Percentiles rank a stretch among this genome's conserved stretches.
phyloP scores from a whole-genome alignment of 805 yeast genomes.

The Isabelozyma gotoi region DNA sequence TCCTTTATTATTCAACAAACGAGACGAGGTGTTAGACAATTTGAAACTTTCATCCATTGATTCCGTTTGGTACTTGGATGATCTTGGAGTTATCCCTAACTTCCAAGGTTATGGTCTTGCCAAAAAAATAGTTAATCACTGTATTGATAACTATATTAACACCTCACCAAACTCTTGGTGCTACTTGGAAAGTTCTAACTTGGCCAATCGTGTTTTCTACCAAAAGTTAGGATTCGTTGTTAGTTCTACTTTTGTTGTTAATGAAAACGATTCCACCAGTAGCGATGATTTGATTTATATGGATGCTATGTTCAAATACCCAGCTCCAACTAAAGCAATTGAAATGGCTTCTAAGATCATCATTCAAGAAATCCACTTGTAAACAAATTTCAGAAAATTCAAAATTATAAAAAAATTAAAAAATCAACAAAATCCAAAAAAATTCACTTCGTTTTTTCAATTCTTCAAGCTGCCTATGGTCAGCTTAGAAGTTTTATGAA shows the following conservation, averaged over 20 bases:
- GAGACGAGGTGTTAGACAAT: slow-evolving; percentile 43
- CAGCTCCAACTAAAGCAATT: slow-evolving; percentile 4
- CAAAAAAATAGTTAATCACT: slow-evolving; percentile 49
- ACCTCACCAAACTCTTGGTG: slow-evolving; percentile 23
- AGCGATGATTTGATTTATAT: slow-evolving; percentile 13
- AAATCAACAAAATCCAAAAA: slow-evolving; percentile 5
- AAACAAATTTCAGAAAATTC: not conserved
- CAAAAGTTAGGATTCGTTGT: slow-evolving; percentile 50
- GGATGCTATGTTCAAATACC: slow-evolving; percentile 20
- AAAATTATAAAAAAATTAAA: not conserved
- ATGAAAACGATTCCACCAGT: slow-evolving; percentile 12
- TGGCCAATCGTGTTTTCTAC: slow-evolving; percentile 52
- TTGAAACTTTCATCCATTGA: slow-evolving; percentile 25
- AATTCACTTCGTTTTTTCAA: too few relatives aligned
- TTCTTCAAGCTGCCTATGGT: too few relatives aligned
- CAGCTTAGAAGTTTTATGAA: too few relatives aligned
- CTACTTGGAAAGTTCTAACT: slow-evolving; percentile 59
- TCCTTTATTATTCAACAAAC: slow-evolving; percentile 44
- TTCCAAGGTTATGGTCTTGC: slow-evolving; percentile 64
- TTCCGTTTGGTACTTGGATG: slow-evolving; percentile 56
- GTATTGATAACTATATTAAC: slow-evolving; percentile 46
- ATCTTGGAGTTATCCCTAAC: slow-evolving; percentile 55
- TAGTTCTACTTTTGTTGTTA: slow-evolving; percentile 30
- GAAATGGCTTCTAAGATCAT: slow-evolving; percentile 1
- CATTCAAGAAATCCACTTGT: slow-evolving; percentile 1